Base-by-base conservation (phyloP, 2,329 filamentous ascomycete species). In the Coleophoma crateriformis region DNA sequence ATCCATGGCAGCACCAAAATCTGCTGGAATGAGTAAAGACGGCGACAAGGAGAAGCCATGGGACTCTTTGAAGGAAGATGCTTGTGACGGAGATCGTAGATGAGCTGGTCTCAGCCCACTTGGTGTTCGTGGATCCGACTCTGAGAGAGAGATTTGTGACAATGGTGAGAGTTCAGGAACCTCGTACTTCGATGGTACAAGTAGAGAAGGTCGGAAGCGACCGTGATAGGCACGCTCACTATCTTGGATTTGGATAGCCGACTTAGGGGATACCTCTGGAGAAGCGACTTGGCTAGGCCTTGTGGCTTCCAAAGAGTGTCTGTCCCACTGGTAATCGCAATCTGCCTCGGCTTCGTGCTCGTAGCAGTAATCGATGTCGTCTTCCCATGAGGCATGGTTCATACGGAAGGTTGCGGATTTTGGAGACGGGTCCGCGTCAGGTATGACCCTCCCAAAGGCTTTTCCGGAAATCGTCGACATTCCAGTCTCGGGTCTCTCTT, bases 301-400 rank as follows among this genome's bases (percentile, higher is more conserved):
- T 17, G 43, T 42, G 20, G 58, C 62, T 11, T 82, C 79, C 47
- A 77, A 58, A 0, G 80, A 84, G 3, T 74, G 69, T 14, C 77
- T 75, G 50, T 82, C 79, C 82, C 82, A 85, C 41, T 82, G 76
- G 57, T 83, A 85, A 53, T 85, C 77, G 60, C 80, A 85, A 63
- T 85, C 73, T 7, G 81, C 82, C 62, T 86, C 83, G 12, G 76
- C 81, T 55, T 82, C 82, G 57, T 87, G 79, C 55, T 85, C 82
- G 59, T 87, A 87, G 61, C 80, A 85, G 64, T 85, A 87, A 61
- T 87, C 83, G 53, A 87, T 85, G 54, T 81, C 81, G 47, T 84
- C 81, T 58, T 87, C 83, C 83, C 83, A 87, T 56, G 70, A 66
- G 43, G 82, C 57, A 35, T 54, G 52, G 27, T 54, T 39, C 15